These are phyloP conservation scores for Trypanosoma lewisi DNA, from an alignment of 208 protist species.

Conservation along the genomic window DNA sequence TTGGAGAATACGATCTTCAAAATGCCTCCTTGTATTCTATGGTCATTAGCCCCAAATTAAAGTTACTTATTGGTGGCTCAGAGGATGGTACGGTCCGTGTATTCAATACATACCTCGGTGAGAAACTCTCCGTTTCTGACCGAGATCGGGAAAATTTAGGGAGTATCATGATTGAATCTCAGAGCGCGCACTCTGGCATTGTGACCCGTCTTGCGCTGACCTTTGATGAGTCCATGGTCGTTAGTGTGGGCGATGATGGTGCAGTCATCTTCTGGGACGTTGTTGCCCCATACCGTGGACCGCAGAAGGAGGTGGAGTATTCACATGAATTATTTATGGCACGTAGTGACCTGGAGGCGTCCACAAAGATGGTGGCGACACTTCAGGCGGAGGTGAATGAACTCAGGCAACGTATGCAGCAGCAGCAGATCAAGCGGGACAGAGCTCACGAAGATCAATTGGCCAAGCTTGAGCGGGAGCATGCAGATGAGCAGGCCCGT, in stretches of 20 bases:
- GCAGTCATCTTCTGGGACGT: slow-evolving; percentile 90
- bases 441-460: slow-evolving; percentile 93
- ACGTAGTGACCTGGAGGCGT: slow-evolving; percentile 89
- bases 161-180: slow-evolving; percentile 83
- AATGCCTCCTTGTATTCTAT: slow-evolving; percentile 82
- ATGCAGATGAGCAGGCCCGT: slow-evolving; percentile 62
- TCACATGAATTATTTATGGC: slow-evolving; percentile 95
- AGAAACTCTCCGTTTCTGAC: slow-evolving; percentile 52
- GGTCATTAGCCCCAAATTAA: slow-evolving; percentile 81
- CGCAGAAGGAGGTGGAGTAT: slow-evolving; percentile 79
- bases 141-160: slow-evolving; percentile 32
- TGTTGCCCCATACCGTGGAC: slow-evolving; percentile 83
- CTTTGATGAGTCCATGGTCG: slow-evolving; percentile 92
- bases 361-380: slow-evolving; percentile 54
- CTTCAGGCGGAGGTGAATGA: slow-evolving; percentile 88
- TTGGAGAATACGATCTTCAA: slow-evolving; percentile 68
- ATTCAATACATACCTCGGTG: slow-evolving; percentile 88
- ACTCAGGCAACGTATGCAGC: slow-evolving; percentile 91
- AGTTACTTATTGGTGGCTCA: slow-evolving; percentile 93
- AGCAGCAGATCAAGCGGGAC: slow-evolving; percentile 93
- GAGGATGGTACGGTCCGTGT: slow-evolving; percentile 92
- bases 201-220: slow-evolving; percentile 87
- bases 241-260: slow-evolving; percentile 94
- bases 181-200: slow-evolving; percentile 77
- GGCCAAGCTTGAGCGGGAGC: slow-evolving; percentile 85